Percentiles rank a stretch among this genome's conserved stretches.
These are phyloP conservation scores for Coprinopsis sp. DNA, from an alignment of 768 basidiomycete genomes.

Conservation along the genomic window DNA sequence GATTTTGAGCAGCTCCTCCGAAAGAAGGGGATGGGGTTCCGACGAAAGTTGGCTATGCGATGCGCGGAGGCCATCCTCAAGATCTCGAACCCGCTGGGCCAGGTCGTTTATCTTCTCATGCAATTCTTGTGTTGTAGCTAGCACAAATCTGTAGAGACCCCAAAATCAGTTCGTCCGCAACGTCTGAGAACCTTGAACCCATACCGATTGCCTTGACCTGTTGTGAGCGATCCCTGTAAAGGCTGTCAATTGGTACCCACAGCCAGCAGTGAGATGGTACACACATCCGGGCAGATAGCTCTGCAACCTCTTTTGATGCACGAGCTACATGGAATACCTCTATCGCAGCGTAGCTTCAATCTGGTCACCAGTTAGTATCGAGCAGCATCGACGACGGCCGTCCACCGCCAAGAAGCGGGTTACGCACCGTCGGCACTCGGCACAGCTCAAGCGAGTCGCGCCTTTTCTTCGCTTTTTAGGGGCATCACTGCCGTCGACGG, in stretches of 20 bases:
- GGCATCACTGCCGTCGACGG: constrained; percentile 21
- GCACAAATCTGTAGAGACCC: constrained; percentile 51
- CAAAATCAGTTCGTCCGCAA: background rate
- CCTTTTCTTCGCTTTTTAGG: constrained; percentile 63
- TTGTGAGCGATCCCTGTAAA: constrained; percentile 69
- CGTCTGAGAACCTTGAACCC: background rate
- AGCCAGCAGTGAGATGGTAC: constrained; percentile 24
- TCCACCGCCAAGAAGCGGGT: background rate
- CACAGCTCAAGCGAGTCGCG: constrained; percentile 73
- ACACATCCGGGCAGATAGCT: constrained; percentile 77
- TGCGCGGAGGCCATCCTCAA: constrained; percentile 65
- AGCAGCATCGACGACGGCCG: background rate
- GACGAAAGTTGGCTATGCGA: constrained; percentile 55
- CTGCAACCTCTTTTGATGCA: constrained; percentile 79
- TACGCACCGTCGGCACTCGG: constrained; percentile 67
- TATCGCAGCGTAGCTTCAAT: constrained; percentile 70
- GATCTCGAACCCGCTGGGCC: constrained; percentile 65
- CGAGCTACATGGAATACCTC: constrained; percentile 71
- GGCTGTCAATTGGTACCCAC: constrained; percentile 3
- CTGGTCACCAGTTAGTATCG: constrained; percentile 26
- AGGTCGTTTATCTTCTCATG: constrained; percentile 80
- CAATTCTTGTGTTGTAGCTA: constrained; percentile 75
- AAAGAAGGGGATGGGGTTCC: constrained; percentile 61
- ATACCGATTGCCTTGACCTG: constrained; percentile 78
- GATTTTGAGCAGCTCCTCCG: constrained; percentile 68